Evolutionary conservation across 768 basidiomycete genomes (phyloP), one percentile per base, ranked within the genome.

Genomic region (Phylloporus rhodoxanthus): DNA sequence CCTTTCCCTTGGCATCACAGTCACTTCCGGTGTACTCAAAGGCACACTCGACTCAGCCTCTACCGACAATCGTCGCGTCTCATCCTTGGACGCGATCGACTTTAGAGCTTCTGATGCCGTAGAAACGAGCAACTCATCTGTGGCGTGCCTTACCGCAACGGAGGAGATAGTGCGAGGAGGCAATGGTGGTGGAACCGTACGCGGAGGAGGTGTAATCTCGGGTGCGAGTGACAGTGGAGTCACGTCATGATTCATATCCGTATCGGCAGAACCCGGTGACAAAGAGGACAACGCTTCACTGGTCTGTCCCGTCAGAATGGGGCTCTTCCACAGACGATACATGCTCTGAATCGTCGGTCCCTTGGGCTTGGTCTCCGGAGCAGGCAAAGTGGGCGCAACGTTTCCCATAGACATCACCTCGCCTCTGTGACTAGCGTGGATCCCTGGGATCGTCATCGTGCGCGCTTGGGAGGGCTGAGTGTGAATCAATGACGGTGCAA

Each of bases 381-480:
- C 60, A 38, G 70, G 67, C 5, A 77, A 73, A 21, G 61, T 53
- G 2, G 75, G 72, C 10, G 85, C 80, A 48, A 80, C 78, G 58
- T 87, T 84, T 10, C 90, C 90, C 75, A 92, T 76, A 4, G 88
- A 85, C 82, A 88, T 87, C 37, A 91, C 79, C 53, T 91, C 87
- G 8, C 85, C 86, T n/a, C 80, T 80, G 60, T 91, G 84, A 57
- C 82, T 87, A 3, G 81, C 87, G 59, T 91, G 89, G 52, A 92
- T 92, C 2, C 87, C 87, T 8, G 90, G 90, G 54, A 92, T 91
- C 13, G 80, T 82, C 90, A 92, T 92, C 36, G 77, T 84, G 57
- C 81, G 85, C 26, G 80, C 84, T 61, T 82, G 80, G 8, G 72
- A 64, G 3, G 89, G 89, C 60, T 91, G 90, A 15, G 81, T 81